Evolutionary conservation across 495 filamentous ascomycete genomes (phyloP).

Genomic region (Talaromyces thailandensis): DNA sequence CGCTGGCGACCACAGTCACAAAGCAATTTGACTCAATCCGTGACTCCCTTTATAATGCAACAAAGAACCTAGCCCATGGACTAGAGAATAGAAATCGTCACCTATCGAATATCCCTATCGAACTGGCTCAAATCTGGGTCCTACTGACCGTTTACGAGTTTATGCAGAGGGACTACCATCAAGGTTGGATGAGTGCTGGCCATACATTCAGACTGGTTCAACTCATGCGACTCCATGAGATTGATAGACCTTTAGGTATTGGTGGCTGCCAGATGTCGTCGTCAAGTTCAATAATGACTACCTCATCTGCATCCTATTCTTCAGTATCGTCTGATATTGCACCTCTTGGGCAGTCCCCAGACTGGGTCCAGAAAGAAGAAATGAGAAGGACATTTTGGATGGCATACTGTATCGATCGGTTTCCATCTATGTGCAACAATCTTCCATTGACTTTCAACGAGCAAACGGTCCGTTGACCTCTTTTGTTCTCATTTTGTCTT

Average conservation of each 20-base stretch:
- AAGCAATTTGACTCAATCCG: slow-evolving; percentile 38
- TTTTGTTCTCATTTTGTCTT: background rate
- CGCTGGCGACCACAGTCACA: slow-evolving; percentile 39
- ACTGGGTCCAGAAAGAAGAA: slow-evolving; percentile 22
- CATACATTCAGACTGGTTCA: slow-evolving; percentile 43
- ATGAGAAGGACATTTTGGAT: slow-evolving; percentile 39
- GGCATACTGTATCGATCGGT: slow-evolving; percentile 35
- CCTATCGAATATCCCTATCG: background rate
- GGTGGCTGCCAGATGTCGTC: too few relatives aligned
- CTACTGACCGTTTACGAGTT: slow-evolving; percentile 40
- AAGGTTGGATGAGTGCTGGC: slow-evolving; percentile 42
- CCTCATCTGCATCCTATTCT: too few relatives aligned
- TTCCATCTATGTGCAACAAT: slow-evolving; percentile 27
- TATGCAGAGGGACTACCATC: slow-evolving; percentile 26
- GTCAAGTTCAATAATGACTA: too few relatives aligned
- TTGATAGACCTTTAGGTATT: slow-evolving; percentile 19
- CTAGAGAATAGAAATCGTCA: slow-evolving; percentile 9
- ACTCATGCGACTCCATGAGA: slow-evolving; percentile 32
- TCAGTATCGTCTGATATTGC: slow-evolving; percentile 9
- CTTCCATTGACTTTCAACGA: slow-evolving; percentile 33
- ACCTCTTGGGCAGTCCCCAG: slow-evolving; percentile 2
- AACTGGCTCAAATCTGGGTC: slow-evolving; percentile 39
- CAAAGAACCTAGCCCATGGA: slow-evolving; percentile 34
- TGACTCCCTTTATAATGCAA: slow-evolving; percentile 37
- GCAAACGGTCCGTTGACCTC: slow-evolving; percentile 25